Percentiles rank a stretch among this genome's conserved stretches.
Conservation (phyloP, 148 eudicot genomes). For the Camellia lanceoleosa region DNA sequence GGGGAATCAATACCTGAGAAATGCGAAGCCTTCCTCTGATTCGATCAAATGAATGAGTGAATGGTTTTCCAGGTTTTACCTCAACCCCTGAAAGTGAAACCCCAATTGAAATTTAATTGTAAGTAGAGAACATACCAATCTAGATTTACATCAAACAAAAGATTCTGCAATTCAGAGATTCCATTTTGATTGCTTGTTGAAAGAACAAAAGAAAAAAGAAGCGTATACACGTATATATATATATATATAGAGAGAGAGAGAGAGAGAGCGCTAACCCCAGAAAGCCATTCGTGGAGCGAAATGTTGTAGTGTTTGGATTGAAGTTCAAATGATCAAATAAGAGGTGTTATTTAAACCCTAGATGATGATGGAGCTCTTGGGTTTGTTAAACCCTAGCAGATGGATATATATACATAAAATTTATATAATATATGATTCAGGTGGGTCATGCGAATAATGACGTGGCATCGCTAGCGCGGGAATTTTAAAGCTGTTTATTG, state of each 20-base stretch:
- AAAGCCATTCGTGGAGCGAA: slow-evolving; percentile 25
- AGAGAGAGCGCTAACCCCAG: slow-evolving; percentile 31
- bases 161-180: background rate
- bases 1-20: slow-evolving; percentile 52
- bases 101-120: background rate
- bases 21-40: slow-evolving; percentile 56
- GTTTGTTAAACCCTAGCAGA: background rate
- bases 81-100: slow-evolving; percentile 57
- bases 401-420: background rate
- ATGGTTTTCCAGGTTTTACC: slow-evolving; percentile 71
- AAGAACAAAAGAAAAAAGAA: background rate
- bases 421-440: no score
- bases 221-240: background rate
- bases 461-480: no score
- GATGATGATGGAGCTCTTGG: background rate
- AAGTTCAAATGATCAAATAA: background rate
- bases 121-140: background rate
- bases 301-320: background rate
- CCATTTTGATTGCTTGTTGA: background rate
- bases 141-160: background rate
- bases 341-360: slow-evolving; percentile 3
- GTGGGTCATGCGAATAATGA: no score
- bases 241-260: slow-evolving; percentile 4
- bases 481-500: no score
- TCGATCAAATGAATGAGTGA: slow-evolving; percentile 38